Evolutionary conservation across 495 filamentous ascomycete species (phyloP), one percentile per base, ranked within the genome.

Genomic region (Hypoxylon intermedium): DNA sequence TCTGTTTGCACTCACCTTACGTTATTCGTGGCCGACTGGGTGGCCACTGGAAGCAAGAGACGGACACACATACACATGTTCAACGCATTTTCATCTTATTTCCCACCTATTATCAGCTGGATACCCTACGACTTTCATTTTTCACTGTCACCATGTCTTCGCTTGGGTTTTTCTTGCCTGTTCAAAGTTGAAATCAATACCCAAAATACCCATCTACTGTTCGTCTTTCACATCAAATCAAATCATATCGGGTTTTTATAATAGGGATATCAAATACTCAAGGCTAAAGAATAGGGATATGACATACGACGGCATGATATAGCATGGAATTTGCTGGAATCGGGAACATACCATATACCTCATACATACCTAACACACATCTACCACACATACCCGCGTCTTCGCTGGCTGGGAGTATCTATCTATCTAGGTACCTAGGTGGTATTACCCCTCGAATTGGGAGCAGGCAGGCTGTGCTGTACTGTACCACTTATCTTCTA

Each of bases 381-480:
- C 36, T 31, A 26, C n/a, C n/a, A 37, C 12, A 52, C 38, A 50
- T 58, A 63, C 41, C 53, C 52, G 34, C 21, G 24, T 49, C 18
- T 59, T 58, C 49, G 47, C 60, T 63, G 48, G 48, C 53, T 45
- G 43, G 60, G 53, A 49, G 3, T 5, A 41, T 45, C 19, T 52
- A 34, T 45, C 24, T 34, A n/a, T n/a, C n/a, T n/a, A n/a, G n/a
- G n/a, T n/a, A n/a, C n/a, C n/a, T n/a, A n/a, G n/a, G n/a, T n/a
- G n/a, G n/a, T 24, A 34, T 20, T 62, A 41, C 20, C 15, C 21
- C 40, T 51, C 38, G 48, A 54, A 54, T 45, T 53, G 54, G 49
- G 54, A 53, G 23, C 50, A 48, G 53, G 53, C 49, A 58, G 60
- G 60, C 49, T 64, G 60, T 64, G 60, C 49, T 64, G 60, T 64